Evolutionary conservation across 352 stramenopile species (phyloP), one percentile per base, ranked within the genome.

Genomic region (Globisporangium viniferum): DNA sequence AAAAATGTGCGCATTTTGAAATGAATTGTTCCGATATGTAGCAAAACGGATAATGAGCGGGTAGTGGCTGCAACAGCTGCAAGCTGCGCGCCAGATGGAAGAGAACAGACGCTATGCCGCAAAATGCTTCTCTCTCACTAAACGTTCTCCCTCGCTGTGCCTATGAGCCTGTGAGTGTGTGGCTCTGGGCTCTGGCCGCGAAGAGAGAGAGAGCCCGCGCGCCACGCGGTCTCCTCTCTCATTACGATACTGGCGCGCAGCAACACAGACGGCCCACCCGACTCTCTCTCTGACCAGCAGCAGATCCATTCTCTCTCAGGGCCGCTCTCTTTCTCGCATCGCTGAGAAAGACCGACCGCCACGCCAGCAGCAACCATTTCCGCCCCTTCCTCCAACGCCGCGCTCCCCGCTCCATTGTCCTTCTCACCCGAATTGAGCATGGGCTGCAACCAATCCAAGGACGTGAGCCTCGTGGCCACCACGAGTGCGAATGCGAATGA

Each of bases 401-500:
- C 20, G 39, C 24, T 24, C 20, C 31, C 20, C 2, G 15, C n/a
- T 15, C 7, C 36, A 29, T 14, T 31, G 29, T 8, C 31, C 6
- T 39, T 49, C 15, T 20, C 46, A 22, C 5, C 49, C 12, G 29
- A 57, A 44, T 39, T 63, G 18, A 57, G 36, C 58, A 92, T 92
- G 84, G 84, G 84, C 27, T 92, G 84, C 73, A 77, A 69, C 68
- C 60, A 92, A 68, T 92, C 84, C 59, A 92, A 84, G 67, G 74
- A 76, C 59, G 35, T 49, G 20, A 29, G 22, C 55, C 53, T 66
- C 53, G 31, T 58, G 20, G 48, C 18, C 44, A 9, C 53, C 44
- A 51, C 27, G 15, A 66, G 10, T 24, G 36, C 33, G 9, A 56
- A 29, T 14, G 48, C 49, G 8, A 56, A 27, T n/a, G 14, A 49